Conservation (phyloP, 2,329 filamentous ascomycete species). For the Scortechinia acanthostroma region DNA sequence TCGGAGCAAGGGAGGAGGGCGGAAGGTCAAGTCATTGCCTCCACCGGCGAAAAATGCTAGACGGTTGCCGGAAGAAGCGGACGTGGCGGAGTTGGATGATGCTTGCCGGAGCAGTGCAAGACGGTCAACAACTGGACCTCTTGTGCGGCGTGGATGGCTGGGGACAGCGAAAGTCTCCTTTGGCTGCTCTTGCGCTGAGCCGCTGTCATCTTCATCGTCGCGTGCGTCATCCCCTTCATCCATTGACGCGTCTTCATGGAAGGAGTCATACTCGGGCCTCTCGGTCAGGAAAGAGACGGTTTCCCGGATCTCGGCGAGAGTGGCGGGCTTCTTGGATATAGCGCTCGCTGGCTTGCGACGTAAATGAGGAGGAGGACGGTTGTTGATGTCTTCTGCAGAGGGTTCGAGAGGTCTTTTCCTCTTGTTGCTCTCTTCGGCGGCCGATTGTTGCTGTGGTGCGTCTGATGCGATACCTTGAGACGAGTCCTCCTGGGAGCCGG, state of each 20-base stretch:
- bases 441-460: not conserved
- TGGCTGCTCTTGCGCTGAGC: not conserved
- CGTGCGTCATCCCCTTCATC: not conserved
- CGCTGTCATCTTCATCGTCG: not conserved
- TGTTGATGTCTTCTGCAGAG: not conserved
- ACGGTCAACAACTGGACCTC: not conserved
- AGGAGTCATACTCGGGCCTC: not conserved
- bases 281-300: not conserved
- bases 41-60: not conserved
- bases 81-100: not conserved
- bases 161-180: not conserved
- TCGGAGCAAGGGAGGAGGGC: not conserved
- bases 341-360: not conserved
- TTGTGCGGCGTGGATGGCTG: not conserved
- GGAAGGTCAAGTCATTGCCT: not conserved
- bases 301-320: not conserved
- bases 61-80: not conserved
- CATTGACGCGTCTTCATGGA: constrained; percentile 1
- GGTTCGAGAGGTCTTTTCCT: constrained; percentile 1
- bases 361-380: constrained; percentile 1
- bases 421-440: not conserved
- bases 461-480: not conserved
- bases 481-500: not conserved
- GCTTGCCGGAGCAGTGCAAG: constrained; percentile 1
- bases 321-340: constrained; percentile 1